Percentiles rank a stretch among this genome's conserved stretches.
Evolutionary conservation across 2,329 filamentous ascomycete genomes (phyloP).

Genomic region (Volutella citrinella): DNA sequence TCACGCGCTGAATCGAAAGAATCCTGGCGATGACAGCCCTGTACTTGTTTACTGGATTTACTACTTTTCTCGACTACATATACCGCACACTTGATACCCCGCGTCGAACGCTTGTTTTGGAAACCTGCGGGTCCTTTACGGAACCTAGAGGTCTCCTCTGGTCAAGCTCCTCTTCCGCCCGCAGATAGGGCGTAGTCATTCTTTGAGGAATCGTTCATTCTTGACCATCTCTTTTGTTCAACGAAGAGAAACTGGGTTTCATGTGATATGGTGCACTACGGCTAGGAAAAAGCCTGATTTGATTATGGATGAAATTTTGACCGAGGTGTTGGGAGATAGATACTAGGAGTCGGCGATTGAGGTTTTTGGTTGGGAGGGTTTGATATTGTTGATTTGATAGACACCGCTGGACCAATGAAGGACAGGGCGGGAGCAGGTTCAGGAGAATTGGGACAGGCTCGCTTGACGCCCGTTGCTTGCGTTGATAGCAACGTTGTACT

Average conservation of each 20-base stretch:
- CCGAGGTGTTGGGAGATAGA: too few relatives aligned
- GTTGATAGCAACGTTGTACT: too few relatives aligned
- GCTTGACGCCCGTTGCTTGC: too few relatives aligned
- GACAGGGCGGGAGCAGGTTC: too few relatives aligned
- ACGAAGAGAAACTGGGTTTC: not conserved
- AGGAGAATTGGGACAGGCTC: too few relatives aligned
- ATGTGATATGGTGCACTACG: too few relatives aligned
- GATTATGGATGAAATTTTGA: too few relatives aligned
- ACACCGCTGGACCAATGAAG: too few relatives aligned
- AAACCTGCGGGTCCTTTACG: constrained; percentile 18
- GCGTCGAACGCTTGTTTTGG: constrained; percentile 23
- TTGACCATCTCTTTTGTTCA: not conserved
- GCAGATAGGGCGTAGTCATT: not conserved
- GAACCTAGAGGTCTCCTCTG: constrained; percentile 12
- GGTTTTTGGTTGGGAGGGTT: too few relatives aligned
- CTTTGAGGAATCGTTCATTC: not conserved
- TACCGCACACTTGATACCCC: constrained; percentile 29
- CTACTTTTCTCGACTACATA: constrained; percentile 29
- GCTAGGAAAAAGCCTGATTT: too few relatives aligned
- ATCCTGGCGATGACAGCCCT: constrained; percentile 22
- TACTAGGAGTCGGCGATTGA: too few relatives aligned
- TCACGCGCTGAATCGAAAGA: constrained; percentile 21
- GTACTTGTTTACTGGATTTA: constrained; percentile 18
- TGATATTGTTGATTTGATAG: too few relatives aligned
- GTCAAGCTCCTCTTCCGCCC: constrained; percentile 12